Base-by-base conservation (phyloP, 371 early-diverging fungal species). In the Funneliformis caledonium region DNA sequence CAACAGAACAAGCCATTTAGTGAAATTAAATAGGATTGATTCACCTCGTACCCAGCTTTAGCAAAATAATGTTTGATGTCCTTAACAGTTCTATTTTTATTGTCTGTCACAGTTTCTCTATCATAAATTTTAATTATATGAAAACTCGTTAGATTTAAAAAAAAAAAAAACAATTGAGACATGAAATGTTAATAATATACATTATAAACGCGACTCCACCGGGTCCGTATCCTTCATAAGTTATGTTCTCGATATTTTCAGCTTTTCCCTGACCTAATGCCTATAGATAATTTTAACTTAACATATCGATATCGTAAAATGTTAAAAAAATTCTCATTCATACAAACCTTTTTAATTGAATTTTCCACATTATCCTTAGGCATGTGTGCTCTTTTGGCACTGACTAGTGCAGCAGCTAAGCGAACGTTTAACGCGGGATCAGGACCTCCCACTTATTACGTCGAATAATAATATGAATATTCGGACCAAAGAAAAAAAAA, bases 311-410 rank as follows among this genome's bases (percentile, higher is more conserved):
- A 45, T 86, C 82, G 43, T 84, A 85, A 62, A 87, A 84, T 0
- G 77, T 64, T 33, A 85, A 83, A 80, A 82, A 11, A n/a, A 8
- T 33, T 67, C 16, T 19, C 1, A 12, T 37, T 61, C 6, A 75
- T 33, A 22, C 19, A 19, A 84, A 87, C 91, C 85, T 90, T 91
- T 83, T 90, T 93, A 43, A 94, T 84, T 10, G 94, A 92, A 60
- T 85, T 88, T 80, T 95, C 93, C 61, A 94, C 84, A 80, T 87
- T 95, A 76, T 91, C 91, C 78, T 92, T 95, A 9, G 95, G 92
- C 89, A 95, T 87, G 80, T 88, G 90, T 0, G 85, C 87, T 48
- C 86, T 85, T 74, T 88, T 88, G 6, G 93, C 93, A 77, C 88
- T 86, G 48, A 87, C 87, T n/a, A 95, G 82, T 8, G 91, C 88